A percentile compares a stretch with the other conserved stretches of the same genome.
Conservation (phyloP, 2,329 filamentous ascomycete species). For the Colletotrichum sp. region DNA sequence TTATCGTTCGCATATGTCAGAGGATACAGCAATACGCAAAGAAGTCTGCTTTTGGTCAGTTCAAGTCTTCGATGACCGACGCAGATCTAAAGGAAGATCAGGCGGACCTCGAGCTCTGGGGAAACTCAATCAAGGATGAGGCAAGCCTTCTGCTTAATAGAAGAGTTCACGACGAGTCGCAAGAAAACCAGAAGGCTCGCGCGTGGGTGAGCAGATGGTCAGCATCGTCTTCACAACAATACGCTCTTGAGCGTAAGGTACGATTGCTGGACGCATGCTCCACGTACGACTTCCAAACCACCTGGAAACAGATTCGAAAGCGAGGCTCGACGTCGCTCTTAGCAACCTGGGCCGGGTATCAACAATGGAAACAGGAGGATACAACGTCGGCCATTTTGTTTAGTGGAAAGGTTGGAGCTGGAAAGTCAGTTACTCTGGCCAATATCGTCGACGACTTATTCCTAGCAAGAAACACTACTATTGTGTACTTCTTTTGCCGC, state of each 20-base stretch:
- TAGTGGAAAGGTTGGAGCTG: accelerated
- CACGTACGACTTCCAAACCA: background rate
- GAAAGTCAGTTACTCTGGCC: accelerated
- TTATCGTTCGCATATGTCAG: background rate
- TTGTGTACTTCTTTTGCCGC: background rate
- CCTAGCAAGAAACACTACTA: accelerated
- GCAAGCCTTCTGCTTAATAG: accelerated
- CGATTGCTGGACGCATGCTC: accelerated
- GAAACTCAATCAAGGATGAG: accelerated
- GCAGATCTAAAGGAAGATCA: accelerated
- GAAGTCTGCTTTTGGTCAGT: accelerated
- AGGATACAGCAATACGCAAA: background rate
- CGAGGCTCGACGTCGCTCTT: accelerated
- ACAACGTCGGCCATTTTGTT: accelerated
- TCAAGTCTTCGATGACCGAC: accelerated
- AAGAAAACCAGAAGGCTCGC: accelerated
- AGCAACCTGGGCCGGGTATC: accelerated
- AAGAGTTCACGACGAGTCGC: accelerated
- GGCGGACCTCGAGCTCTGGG: accelerated
- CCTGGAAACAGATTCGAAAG: background rate
- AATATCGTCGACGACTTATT: background rate
- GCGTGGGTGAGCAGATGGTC: accelerated
- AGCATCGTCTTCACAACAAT: accelerated
- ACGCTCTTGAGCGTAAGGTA: accelerated
- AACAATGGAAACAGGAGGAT: background rate